Conservation (phyloP, 345 rosid species). For the Ricinus communis region DNA sequence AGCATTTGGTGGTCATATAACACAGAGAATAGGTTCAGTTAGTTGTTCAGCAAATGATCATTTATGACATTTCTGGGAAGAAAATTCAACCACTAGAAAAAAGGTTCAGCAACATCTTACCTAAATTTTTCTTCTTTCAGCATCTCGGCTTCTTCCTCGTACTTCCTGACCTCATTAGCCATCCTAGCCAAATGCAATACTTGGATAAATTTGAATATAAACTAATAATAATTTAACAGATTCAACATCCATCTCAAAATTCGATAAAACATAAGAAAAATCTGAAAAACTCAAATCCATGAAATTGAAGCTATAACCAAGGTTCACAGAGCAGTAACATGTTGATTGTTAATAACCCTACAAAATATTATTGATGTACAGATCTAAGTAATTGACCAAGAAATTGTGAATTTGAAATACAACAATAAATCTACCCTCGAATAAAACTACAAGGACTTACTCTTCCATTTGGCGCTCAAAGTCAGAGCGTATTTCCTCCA, state of each 20-base stretch:
- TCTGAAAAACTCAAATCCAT: neutral
- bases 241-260: neutral
- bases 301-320: neutral
- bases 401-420: neutral
- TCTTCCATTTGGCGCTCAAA: conserved; percentile 37
- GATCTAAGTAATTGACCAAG: neutral
- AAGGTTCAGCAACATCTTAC: conserved; percentile 8
- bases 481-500: conserved; percentile 28
- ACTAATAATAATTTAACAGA: neutral
- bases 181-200: conserved; percentile 21
- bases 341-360: neutral
- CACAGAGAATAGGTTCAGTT: neutral
- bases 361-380: no score
- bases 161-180: conserved; percentile 32
- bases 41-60: neutral
- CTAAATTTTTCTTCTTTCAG: conserved; percentile 31
- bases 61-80: neutral
- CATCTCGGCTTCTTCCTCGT: conserved; percentile 35
- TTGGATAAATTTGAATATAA: neutral
- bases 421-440: no score
- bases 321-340: neutral
- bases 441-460: conserved; percentile 14
- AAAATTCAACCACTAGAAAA: neutral
- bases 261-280: neutral
- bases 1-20: neutral